phyloP scores from a whole-genome alignment of 768 basidiomycete genomes.

The Dacryopinax primogenitus region DNA sequence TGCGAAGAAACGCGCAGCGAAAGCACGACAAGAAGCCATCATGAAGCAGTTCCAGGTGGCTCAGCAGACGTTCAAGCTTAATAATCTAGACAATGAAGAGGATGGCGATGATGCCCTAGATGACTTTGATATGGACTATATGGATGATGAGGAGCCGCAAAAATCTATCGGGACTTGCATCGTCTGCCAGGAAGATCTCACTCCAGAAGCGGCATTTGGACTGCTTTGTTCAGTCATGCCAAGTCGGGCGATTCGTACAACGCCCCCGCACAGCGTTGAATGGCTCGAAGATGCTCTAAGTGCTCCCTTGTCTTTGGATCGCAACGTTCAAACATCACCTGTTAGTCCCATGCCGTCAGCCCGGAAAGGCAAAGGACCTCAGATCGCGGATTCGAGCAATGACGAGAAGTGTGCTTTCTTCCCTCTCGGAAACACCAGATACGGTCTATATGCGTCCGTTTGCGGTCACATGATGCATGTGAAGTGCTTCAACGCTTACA shows the following conservation, averaged over 20 bases:
- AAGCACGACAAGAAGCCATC: slow-evolving; percentile 81
- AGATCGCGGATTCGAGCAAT: not conserved
- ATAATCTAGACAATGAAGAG: slow-evolving; percentile 57
- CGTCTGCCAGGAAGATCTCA: slow-evolving; percentile 92
- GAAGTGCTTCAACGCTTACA: slow-evolving; percentile 86
- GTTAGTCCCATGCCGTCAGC: not conserved
- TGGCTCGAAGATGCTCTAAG: slow-evolving; percentile 59
- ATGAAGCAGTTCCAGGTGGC: slow-evolving; percentile 93
- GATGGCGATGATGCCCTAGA: slow-evolving; percentile 44
- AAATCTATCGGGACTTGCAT: slow-evolving; percentile 82
- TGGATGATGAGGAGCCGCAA: slow-evolving; percentile 30
- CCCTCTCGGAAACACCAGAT: slow-evolving; percentile 55
- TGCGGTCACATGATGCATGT: slow-evolving; percentile 98
- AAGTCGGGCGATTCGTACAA: slow-evolving; percentile 66
- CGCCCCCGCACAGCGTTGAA: slow-evolving; percentile 41
- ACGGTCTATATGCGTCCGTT: slow-evolving; percentile 74
- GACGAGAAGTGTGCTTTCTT: slow-evolving; percentile 26
- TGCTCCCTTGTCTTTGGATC: slow-evolving; percentile 54
- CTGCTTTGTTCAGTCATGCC: slow-evolving; percentile 78
- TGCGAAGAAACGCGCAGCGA: slow-evolving; percentile 70
- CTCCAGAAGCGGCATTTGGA: slow-evolving; percentile 60
- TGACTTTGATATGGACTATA: slow-evolving; percentile 36
- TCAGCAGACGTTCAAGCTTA: slow-evolving; percentile 64
- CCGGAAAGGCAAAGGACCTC: not conserved
- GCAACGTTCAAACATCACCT: slow-evolving; percentile 16